These are phyloP conservation scores for Simplicillium aogashimaense DNA, from an alignment of 2,329 filamentous ascomycete species.

Conservation along the genomic window DNA sequence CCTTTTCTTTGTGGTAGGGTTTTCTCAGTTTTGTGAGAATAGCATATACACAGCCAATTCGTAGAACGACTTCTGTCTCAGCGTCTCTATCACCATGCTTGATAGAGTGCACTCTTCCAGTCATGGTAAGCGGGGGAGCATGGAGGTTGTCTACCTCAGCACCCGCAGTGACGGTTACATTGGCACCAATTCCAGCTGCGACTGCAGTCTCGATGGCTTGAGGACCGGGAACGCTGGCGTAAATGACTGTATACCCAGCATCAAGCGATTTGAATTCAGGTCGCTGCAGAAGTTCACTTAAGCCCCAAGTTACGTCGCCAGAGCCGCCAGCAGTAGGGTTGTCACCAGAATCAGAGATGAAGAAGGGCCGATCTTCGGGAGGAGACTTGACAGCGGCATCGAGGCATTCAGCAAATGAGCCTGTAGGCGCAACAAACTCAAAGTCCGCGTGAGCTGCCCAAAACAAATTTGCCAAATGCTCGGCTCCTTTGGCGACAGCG, in stretches of 20 bases:
- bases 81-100: conserved; percentile 39
- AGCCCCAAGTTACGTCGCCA: conserved; percentile 42
- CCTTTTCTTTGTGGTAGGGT: conserved; percentile 41
- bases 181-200: conserved; percentile 32
- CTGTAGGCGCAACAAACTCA: conserved; percentile 41
- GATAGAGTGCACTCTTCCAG: conserved; percentile 37
- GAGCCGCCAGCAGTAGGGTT: conserved; percentile 45
- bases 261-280: conserved; percentile 28
- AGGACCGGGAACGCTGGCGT: conserved; percentile 40
- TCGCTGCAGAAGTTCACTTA: conserved; percentile 32
- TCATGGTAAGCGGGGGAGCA: conserved; percentile 37
- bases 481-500: conserved; percentile 26
- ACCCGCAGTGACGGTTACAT: conserved; percentile 39
- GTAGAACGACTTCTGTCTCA: conserved; percentile 35
- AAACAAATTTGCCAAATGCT: conserved; percentile 33
- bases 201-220: conserved; percentile 29
- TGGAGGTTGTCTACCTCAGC: conserved; percentile 38
- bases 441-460: conserved; percentile 37
- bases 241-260: conserved; percentile 33
- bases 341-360: conserved; percentile 45
- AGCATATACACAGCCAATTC: conserved; percentile 37
- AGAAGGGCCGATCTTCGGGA: conserved; percentile 32
- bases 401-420: conserved; percentile 34
- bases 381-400: conserved; percentile 27
- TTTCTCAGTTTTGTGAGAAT: conserved; percentile 42